phyloP scores from a whole-genome alignment of 1,284 basidiomycete species.

The Athelia sp. region DNA sequence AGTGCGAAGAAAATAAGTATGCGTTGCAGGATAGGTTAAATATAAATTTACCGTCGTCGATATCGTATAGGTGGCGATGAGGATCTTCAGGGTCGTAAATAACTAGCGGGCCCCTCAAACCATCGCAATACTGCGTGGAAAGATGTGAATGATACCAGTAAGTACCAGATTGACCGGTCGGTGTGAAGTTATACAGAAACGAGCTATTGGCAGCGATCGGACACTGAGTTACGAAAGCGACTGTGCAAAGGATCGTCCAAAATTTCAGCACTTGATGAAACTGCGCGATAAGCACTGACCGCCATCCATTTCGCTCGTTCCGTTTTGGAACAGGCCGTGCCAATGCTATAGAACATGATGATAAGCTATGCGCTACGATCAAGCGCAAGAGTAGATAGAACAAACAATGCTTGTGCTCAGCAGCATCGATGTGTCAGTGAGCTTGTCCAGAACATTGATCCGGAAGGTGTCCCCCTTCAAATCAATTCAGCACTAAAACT shows the following conservation, averaged over 20 bases:
- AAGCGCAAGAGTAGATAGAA: not conserved
- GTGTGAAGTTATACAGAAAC: slow-evolving; percentile 36
- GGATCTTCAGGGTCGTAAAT: too few species aligned
- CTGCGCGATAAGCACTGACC: slow-evolving; percentile 26
- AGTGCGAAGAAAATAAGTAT: too few species aligned
- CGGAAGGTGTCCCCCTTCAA: not conserved
- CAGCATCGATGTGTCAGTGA: slow-evolving; percentile 7
- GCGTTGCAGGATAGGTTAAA: too few species aligned
- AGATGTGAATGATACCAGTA: slow-evolving; percentile 27
- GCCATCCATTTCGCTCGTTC: too few species aligned
- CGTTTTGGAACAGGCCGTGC: slow-evolving; percentile 34
- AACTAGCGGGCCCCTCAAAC: slow-evolving; percentile 22
- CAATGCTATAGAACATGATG: slow-evolving; percentile 28
- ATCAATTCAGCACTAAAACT: too few species aligned
- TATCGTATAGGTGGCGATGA: slow-evolving; percentile 12
- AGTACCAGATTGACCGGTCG: slow-evolving; percentile 30
- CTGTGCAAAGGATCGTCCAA: too few species aligned
- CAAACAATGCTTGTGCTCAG: slow-evolving; percentile 13
- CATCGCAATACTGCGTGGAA: slow-evolving; percentile 25
- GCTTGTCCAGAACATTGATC: slow-evolving; percentile 11
- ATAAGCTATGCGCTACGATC: slow-evolving; percentile 3
- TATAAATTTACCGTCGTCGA: too few species aligned
- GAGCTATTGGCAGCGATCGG: slow-evolving; percentile 27
- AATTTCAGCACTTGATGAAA: slow-evolving; percentile 22
- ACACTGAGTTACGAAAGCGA: too few species aligned